Evolutionary conservation across 129 eudicot genomes (phyloP), one percentile per base, ranked within the genome.

Genomic region (Flaveria ramosissima): DNA sequence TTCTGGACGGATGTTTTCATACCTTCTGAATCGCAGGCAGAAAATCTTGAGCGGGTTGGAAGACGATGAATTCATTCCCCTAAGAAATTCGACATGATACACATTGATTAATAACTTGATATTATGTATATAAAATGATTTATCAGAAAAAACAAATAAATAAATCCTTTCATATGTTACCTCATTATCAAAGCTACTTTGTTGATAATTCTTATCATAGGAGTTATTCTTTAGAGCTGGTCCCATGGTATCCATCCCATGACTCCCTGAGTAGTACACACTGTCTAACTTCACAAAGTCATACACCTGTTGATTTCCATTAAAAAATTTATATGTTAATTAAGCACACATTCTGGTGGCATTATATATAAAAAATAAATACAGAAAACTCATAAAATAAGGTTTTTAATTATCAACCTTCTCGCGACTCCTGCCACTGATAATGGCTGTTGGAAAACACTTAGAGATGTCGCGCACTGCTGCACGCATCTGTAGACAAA

Each of bases 211-310:
- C 24, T 62, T 59, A 55, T 81, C 84, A 74, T 84, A 78, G n/a
- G 59, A 42, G 46, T 71, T 80, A 39, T 73, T 71, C 27, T 72
- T 57, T 2, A n/a, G 73, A 42, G 80, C 77, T 67, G 90, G 88
- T 59, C 83, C 87, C 70, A 84, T 84, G 0, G 84, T 80, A 52
- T 86, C 90, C 85, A 86, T 65, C 26, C 88, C 90, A 81, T 86
- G 90, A 75, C 90, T 86, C 26, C 90, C 90, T 20, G 90, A 85
- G 67, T 86, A 86, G 66, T 84, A 86, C 10, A 84, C 55, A n/a
- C 73, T 52, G 52, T 83, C 77, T 60, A 86, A 73, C 74, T 81
- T 80, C 9, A 86, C 88, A 74, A 86, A 86, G 12, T 86, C 90
- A 71, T 69, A 66, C 20, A 86, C 90, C 89, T 86, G 80, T 41